These are phyloP conservation scores for Hanseniaspora meyeri DNA, from an alignment of 805 yeast genomes.

Conservation along the genomic window DNA sequence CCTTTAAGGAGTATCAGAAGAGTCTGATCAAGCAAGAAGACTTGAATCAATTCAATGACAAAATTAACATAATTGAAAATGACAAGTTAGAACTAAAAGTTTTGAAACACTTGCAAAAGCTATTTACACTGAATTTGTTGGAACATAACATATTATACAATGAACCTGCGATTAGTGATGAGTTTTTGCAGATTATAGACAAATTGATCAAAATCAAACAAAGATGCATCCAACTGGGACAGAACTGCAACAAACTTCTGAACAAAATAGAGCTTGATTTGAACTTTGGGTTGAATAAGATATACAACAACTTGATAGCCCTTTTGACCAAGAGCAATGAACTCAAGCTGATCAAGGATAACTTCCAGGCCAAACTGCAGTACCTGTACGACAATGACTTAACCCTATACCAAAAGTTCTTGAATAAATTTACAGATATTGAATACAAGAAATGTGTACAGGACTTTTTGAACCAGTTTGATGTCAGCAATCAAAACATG, in stretches of 20 bases:
- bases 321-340: constrained; percentile 20
- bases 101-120: constrained; percentile 41
- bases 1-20: constrained; percentile 1
- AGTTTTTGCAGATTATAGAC: constrained; percentile 47
- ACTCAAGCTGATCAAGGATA: constrained; percentile 15
- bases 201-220: constrained; percentile 54
- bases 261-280: constrained; percentile 41
- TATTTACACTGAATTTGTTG: constrained; percentile 56
- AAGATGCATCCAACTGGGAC: constrained; percentile 54
- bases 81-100: constrained; percentile 38
- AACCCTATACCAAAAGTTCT: constrained; percentile 45
- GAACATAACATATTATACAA: constrained; percentile 52
- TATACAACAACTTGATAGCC: constrained; percentile 34
- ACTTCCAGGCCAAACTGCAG: constrained; percentile 27
- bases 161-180: constrained; percentile 30
- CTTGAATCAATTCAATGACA: constrained; percentile 16
- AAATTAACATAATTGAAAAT: constrained; percentile 14
- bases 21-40: constrained; percentile 1
- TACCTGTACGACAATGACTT: constrained; percentile 31
- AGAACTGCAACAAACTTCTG: constrained; percentile 56
- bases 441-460: constrained; percentile 52
- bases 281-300: constrained; percentile 41
- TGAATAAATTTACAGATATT: constrained; percentile 52
- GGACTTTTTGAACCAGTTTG: constrained; percentile 53
- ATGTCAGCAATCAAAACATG: constrained; percentile 32